Percentiles rank a stretch among this genome's conserved stretches.
phyloP scores from a whole-genome alignment of 1,139 yeast genomes.

The Waltiozyma sp. region DNA sequence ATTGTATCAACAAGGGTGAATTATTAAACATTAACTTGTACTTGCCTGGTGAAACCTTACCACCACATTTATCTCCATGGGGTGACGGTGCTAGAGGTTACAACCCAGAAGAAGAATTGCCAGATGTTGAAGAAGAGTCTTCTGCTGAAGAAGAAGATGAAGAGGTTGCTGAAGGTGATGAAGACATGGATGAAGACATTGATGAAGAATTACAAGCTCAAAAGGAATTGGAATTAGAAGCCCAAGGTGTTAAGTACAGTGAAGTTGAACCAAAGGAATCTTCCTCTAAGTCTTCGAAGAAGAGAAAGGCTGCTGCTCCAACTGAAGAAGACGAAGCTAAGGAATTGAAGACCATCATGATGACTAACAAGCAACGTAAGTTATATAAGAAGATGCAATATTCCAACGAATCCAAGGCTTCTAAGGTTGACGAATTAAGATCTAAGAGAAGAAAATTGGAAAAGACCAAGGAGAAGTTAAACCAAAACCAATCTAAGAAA shows the following conservation, averaged over 20 bases:
- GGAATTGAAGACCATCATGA: slow-evolving; percentile 88
- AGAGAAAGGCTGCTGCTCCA: slow-evolving; percentile 19
- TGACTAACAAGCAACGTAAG: slow-evolving; percentile 93
- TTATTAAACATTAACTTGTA: slow-evolving; percentile 69
- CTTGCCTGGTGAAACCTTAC: slow-evolving; percentile 89
- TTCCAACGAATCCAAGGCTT: slow-evolving; percentile 78
- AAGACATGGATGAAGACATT: slow-evolving; percentile 6
- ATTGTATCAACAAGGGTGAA: slow-evolving; percentile 69
- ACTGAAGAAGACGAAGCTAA: slow-evolving; percentile 61
- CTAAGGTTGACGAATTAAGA: slow-evolving; percentile 60
- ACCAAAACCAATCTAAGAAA: background rate
- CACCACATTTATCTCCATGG: slow-evolving; percentile 98
- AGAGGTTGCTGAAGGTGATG: slow-evolving; percentile 9
- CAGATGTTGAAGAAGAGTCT: slow-evolving; percentile 6
- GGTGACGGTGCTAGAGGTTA: slow-evolving; percentile 84
- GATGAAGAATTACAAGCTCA: slow-evolving; percentile 24
- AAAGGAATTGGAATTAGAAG: slow-evolving; percentile 77
- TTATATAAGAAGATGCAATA: slow-evolving; percentile 93
- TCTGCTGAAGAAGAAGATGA: slow-evolving; percentile 20
- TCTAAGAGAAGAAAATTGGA: slow-evolving; percentile 72
- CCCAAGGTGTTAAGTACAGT: slow-evolving; percentile 71
- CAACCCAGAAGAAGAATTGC: slow-evolving; percentile 40
- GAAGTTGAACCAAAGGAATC: slow-evolving; percentile 27
- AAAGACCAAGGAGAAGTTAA: slow-evolving; percentile 48
- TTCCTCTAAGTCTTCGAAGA: slow-evolving; percentile 20